Base-by-base conservation (phyloP, 2,329 filamentous ascomycete species). In the Verticillium nonalfalfae region DNA sequence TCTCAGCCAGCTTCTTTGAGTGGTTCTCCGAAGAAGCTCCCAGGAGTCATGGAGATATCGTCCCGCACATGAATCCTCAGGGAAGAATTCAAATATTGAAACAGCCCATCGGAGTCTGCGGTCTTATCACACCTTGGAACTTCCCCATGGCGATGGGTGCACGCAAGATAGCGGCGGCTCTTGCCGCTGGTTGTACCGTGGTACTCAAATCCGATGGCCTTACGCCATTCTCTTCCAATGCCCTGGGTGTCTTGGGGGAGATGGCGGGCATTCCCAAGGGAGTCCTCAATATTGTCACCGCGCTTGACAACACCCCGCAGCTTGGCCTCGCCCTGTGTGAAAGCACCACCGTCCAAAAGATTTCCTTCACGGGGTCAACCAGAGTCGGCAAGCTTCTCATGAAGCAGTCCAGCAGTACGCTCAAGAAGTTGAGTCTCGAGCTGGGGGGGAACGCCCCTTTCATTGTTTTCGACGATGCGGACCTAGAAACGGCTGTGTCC, bases 181-280 rank as follows among this genome's bases (percentile, higher is more conserved):
- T 98, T 60, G 94, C 94, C 21, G 93, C 93, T n/a, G 94, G 94
- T 61, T 97, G 93, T 77, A 96, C 93, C 0, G 90, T 96, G 1
- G 93, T 98, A 1, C 88, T 88, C 69, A 98, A 98, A 76, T 89
- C 92, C 15, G 93, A 94, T 1, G 88, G 89, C 55, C 93, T 98
- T 79, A 97, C 94, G 0, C 94, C 94, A 0, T 94, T 94, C 72
- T 96, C 93, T n/a, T 87, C 91, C 0, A 87, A 96, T 36, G 93
- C 93, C 0, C 76, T 98, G n/a, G 91, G 91, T 1, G 93, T 97
- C 75, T 84, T 98, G 40, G 91, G 89, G 7, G 85, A 90, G 70
- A 87, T 93, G 13, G 94, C 94, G 10, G 94, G 94, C 15, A 89
- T 98, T 34, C 94, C 94, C 40, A 89, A 89, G 11, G 65, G 68